Percentiles rank a stretch among this genome's conserved stretches.
Conservation (phyloP, 1,284 basidiomycete genomes). For the Moesziomyces aphidis region DNA sequence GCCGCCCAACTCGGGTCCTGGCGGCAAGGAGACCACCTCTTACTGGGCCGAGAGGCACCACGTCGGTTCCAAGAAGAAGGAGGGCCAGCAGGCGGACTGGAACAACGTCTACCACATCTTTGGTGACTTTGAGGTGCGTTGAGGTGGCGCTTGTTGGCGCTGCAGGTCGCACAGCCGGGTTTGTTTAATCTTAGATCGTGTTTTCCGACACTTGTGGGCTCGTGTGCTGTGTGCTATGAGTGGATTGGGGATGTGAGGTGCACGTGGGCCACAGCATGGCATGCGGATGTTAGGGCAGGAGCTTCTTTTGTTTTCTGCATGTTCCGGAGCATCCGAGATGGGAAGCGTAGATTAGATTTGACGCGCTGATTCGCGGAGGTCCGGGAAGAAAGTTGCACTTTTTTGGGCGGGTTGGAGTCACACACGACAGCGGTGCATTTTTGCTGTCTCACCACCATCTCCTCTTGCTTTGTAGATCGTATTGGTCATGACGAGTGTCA, state of each 20-base stretch:
- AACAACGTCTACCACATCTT: constrained; percentile 52
- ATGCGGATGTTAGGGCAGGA: no score
- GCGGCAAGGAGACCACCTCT: constrained; percentile 31
- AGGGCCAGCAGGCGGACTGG: constrained; percentile 49
- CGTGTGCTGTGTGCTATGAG: no score
- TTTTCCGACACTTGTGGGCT: neutral
- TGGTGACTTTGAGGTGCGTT: constrained; percentile 59
- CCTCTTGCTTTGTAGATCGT: neutral
- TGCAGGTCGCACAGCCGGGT: neutral
- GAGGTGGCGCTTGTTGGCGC: neutral
- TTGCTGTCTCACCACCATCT: neutral
- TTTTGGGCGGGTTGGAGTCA: neutral
- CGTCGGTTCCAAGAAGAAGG: constrained; percentile 35
- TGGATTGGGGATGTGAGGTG: no score
- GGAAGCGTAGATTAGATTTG: neutral
- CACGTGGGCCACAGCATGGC: neutral
- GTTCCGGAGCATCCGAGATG: neutral
- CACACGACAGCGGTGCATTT: neutral
- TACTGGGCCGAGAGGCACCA: constrained; percentile 57
- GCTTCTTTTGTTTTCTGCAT: neutral
- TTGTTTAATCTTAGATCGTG: neutral
- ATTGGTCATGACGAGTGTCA: constrained; percentile 9
- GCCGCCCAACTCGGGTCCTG: constrained; percentile 2
- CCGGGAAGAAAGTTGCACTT: neutral
- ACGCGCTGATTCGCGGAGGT: neutral